Conservation (phyloP, 192 early-diverging fungal genomes). For the Chytriomyces confervae region DNA sequence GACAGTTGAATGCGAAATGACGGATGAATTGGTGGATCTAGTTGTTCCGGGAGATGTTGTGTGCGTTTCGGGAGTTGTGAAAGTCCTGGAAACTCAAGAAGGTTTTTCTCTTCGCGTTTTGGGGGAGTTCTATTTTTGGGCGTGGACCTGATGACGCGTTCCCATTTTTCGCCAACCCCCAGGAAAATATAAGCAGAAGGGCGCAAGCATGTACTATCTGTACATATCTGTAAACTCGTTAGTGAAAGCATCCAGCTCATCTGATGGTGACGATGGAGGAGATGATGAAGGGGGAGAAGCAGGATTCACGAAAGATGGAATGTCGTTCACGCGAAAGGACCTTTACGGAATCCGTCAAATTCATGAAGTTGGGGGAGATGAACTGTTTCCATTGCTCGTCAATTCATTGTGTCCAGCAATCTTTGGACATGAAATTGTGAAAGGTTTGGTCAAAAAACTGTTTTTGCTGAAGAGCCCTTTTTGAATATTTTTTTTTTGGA, state of each 20-base stretch:
- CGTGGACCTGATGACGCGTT: neutral
- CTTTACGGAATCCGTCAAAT: constrained; percentile 74
- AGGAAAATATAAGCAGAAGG: constrained; percentile 60
- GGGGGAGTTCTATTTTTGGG: neutral
- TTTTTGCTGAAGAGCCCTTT: neutral
- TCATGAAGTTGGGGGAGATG: constrained; percentile 49
- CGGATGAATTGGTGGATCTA: constrained; percentile 75
- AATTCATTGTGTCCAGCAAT: constrained; percentile 81
- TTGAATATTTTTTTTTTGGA: neutral
- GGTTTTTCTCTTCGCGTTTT: constrained; percentile 39
- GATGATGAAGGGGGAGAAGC: constrained; percentile 42
- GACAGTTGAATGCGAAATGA: constrained; percentile 78
- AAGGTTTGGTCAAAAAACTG: constrained; percentile 29
- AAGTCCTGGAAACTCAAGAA: constrained; percentile 74
- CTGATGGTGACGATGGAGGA: constrained; percentile 32
- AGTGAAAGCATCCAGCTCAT: constrained; percentile 59
- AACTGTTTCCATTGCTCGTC: constrained; percentile 71
- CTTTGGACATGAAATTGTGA: constrained; percentile 85
- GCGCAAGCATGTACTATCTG: constrained; percentile 65
- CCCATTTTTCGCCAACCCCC: neutral
- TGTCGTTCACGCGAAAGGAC: constrained; percentile 75
- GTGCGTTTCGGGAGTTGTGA: constrained; percentile 74
- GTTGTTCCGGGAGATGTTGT: constrained; percentile 87
- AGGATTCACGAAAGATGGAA: constrained; percentile 64
- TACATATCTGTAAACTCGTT: constrained; percentile 76